Evolutionary conservation across 441 rosid genomes (phyloP), one percentile per base, ranked within the genome.

Genomic region (Erodium trifolium): DNA sequence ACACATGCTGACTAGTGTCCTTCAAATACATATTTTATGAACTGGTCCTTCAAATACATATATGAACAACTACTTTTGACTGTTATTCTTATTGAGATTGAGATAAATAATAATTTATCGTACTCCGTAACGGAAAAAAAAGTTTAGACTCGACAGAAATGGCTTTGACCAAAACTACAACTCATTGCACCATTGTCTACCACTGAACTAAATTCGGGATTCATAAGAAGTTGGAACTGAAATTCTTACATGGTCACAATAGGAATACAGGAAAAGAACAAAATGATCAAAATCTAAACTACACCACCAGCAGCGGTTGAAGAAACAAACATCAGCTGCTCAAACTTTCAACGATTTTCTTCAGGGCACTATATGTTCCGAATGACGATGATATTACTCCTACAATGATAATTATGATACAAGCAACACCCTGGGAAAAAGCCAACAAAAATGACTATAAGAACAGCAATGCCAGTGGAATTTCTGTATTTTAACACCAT

Each of bases 291-390:
- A 17, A 70, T 16, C 68, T 6, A 16, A 47, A 12, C 23, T 34
- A 39, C 17, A 53, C 5, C 31, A 23, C 10, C 39, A 27, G 0
- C 19, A 27, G 4, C 53, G 4, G 16, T 29, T 66, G 65, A 34
- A 45, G 63, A 70, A 16, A 14, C 27, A 14, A 16, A 63, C 41
- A 64, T 82, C 78, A 81, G 75, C 70, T 57, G 69, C 76, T 67
- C 80, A 90, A 83, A 51, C 68, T 79, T 77, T 87, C 80, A 14
- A 84, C 64, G 73, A 93, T 93, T 76, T 77, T 79, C 70, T 90
- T 71, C 1, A 93, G 73, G 29, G 97, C 86, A 1, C 91, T 84
- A 64, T 83, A 83, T 10, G 96, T 77, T 70, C 97, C 98, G 11
- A 86, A 73, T 0, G 9, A 86, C 12, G 94, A 82, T 2, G 90